Evolutionary conservation across 176 grass and related monocot species (phyloP), one percentile per base, ranked within the genome.

Genomic region (Phyllostachys edulis): DNA sequence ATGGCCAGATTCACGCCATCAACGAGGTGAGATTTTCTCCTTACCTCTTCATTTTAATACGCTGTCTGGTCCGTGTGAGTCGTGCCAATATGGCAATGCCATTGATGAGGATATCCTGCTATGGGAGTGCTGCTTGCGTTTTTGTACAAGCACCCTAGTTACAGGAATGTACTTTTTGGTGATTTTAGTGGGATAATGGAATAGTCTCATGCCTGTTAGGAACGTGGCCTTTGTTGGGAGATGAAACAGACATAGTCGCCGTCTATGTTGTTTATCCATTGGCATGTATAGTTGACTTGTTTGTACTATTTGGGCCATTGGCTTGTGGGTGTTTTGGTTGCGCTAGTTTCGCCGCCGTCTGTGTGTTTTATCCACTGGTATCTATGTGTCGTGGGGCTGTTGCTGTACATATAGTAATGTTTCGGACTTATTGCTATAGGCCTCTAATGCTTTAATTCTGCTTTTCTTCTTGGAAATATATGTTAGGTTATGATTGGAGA

Each of bases 1-100:
- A 92, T 18, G 88, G 88, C 3, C 90, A 96, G 55, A 82, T 91
- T 6, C 54, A 92, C 8, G 79, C 88, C 23, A 88, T 92, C 14
- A 92, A 91, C 26, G 90, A 96, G 93, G 90, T 92, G 9, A 38
- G 9, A 5, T 57, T 29, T 57, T 36, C 24, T 55, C 63, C 1
- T 32, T 0, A 1, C 62, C 20, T 17, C 3, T 15, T 52, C 0
- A 3, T 61, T 62, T 79, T 27, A 45, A 2, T 10, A 11, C 18
- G 52, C 4, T 1, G 59, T 84, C 65, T 75, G 12, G 7, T 51
- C 2, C 9, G 20, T 20, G 36, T 68, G 46, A 68, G 40, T 52
- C 7, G 3, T 37, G 18, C 45, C 4, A 47, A 49, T 60, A 12
- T 73, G 40, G 3, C 26, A 36, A 34, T 61, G 12, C 39, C 37